phyloP scores from a whole-genome alignment of 2,329 filamentous ascomycete genomes.

The Aspergillus clavatus region DNA sequence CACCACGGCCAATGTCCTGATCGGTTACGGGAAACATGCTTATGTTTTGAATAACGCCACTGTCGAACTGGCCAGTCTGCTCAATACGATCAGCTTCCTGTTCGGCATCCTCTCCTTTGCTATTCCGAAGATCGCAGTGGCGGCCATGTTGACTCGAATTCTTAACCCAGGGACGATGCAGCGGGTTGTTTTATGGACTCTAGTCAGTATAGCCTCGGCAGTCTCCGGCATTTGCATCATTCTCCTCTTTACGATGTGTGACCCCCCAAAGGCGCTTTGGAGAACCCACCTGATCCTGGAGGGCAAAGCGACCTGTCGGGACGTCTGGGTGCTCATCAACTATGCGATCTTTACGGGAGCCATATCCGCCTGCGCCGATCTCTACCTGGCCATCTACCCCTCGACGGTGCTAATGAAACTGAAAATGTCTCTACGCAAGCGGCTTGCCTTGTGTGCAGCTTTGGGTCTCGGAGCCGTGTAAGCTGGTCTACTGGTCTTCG shows the following conservation, averaged over 20 bases:
- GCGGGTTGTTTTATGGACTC: conserved; percentile 17
- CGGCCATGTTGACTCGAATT: conserved; percentile 24
- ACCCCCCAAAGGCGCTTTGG: conserved; percentile 40
- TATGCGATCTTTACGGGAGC: conserved; percentile 40
- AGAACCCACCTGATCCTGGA: conserved; percentile 20
- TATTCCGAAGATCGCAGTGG: conserved; percentile 27
- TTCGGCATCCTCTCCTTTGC: conserved; percentile 29
- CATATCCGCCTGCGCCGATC: conserved; percentile 28
- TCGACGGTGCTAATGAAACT: conserved; percentile 28
- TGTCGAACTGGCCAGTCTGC: conserved; percentile 21
- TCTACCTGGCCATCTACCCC: conserved; percentile 33
- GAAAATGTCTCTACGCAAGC: conserved; percentile 29
- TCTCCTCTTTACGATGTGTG: conserved; percentile 43
- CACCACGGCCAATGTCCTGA: conserved; percentile 30
- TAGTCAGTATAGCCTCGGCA: conserved; percentile 29
- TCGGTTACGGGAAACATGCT: conserved; percentile 41
- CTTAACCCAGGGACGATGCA: conserved; percentile 21
- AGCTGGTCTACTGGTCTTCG: too few relatives aligned
- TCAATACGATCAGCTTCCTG: conserved; percentile 24
- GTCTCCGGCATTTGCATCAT: conserved; percentile 35
- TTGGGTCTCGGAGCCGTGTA: conserved; percentile 31
- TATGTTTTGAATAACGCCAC: conserved; percentile 26
- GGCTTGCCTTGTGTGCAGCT: conserved; percentile 24
- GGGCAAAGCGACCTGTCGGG: conserved; percentile 34
- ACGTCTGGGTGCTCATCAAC: conserved; percentile 33